Conservation (phyloP, 208 protist species). For the Acanthamoeba triangularis region DNA sequence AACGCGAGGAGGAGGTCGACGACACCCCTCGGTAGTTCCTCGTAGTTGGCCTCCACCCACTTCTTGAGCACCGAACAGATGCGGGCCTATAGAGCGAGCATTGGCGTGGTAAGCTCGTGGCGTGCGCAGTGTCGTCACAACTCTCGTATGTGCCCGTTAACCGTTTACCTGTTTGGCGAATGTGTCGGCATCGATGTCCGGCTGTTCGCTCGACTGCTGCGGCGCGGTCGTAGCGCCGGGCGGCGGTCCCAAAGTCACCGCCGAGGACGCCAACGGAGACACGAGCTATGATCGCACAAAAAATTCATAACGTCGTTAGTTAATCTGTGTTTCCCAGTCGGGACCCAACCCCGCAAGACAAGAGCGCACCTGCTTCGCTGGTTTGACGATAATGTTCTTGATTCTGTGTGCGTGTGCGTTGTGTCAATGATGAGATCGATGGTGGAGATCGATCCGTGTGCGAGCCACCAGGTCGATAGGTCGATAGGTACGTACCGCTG, state of each 20-base stretch:
- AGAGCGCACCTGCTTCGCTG: background rate
- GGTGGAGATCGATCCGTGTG: too few species aligned
- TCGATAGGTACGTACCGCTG: background rate
- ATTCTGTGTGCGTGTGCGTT: background rate
- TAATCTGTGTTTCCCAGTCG: too few species aligned
- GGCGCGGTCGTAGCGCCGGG: background rate
- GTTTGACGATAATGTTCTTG: background rate
- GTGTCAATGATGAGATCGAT: too few species aligned
- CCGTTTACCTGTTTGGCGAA: constrained; percentile 2
- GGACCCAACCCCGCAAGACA: background rate
- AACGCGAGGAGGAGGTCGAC: constrained; percentile 6
- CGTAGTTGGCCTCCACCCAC: constrained; percentile 37
- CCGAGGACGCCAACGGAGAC: constrained; percentile 5
- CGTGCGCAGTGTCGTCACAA: too few species aligned
- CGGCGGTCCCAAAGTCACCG: background rate
- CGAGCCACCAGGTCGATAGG: too few species aligned
- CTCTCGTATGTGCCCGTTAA: background rate
- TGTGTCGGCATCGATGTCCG: constrained; percentile 15
- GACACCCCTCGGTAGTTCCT: constrained; percentile 13
- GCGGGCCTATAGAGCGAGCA: background rate
- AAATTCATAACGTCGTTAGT: background rate
- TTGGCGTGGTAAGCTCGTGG: background rate
- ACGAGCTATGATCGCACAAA: background rate
- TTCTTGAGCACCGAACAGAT: constrained; percentile 69
- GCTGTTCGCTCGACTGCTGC: background rate